Base-by-base conservation (phyloP, 2,329 filamentous ascomycete species). In the Phoma sp. region DNA sequence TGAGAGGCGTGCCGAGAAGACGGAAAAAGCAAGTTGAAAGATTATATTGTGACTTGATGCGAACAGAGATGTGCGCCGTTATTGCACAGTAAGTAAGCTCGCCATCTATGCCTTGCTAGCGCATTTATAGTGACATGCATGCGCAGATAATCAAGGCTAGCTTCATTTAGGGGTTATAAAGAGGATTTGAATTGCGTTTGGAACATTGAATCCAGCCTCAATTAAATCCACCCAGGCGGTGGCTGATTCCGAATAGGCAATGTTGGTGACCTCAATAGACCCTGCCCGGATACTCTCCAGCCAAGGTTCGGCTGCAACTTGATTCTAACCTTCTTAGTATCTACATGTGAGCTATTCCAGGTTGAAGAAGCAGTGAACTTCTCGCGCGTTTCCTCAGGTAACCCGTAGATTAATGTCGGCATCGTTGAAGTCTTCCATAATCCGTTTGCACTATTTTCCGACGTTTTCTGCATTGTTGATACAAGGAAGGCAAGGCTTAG, bases 341-440 rank as follows among this genome's bases (percentile, higher is more conserved):
- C 38, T 0, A 12, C 15, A 0, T 43, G 4, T 2, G 38, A 11
- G 1, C 33, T 40, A 11, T 17, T 47, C 55, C 45, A 53, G 2
- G 37, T 25, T 2, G 25, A 26, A 2, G 51, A 33, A 0, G 54
- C 33, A 2, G 32, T 32, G 0, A 71, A 36, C 7, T 57, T 42
- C 4, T 40, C 43, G 12, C 64, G 62, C 0, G 59, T 47, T 1
- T 67, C 64, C 9, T 64, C 52, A 1, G 65, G 65, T 1, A 71
- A 30, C 2, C 69, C 55, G 23, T 72, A 70, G 1, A 71, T 60
- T 0, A 73, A 51, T 1, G 65, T 57, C 0, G 71, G 66, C 60
- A 73, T 66, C 0, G 68, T 58, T 4, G 71, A 73, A 1, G 62
- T 73, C 21, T 74, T 74, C 69, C 68, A 74, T 1, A 69, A 29